Evolutionary conservation across 2,329 filamentous ascomycete species (phyloP), one percentile per base, ranked within the genome.

Genomic region (Hawksworthiomyces lignivorus): DNA sequence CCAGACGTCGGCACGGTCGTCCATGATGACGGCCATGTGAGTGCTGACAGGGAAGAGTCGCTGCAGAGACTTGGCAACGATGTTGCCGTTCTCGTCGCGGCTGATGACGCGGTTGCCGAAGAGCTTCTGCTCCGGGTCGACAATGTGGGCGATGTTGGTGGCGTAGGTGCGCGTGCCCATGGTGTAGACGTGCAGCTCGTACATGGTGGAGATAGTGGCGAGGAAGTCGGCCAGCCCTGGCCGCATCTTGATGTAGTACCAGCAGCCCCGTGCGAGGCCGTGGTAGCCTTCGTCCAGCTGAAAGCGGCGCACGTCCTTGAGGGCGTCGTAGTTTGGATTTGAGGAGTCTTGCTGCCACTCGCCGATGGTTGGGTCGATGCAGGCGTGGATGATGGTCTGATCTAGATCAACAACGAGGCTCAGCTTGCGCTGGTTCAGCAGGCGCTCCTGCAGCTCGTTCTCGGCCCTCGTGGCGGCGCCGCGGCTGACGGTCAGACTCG

Each of bases 101-200:
- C 90, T 97, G 56, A 98, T 84, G 54, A 98, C 89, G 42, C 92
- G 80, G 62, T 96, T 89, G 29, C 86, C 90, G 60, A 98, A 98
- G 9, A 95, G 78, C 58, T 83, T 89, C 50, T 82, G 78, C 26
- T 90, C 80, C 0, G 90, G 90, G 56, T 98, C 92, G 48, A 98
- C 85, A 48, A 98, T 90, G 52, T 84, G 83, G 28, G 88, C 88
- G 53, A 98, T 94, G 47, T 87, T 84, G 52, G 89, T 74, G 9
- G 92, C 92, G 58, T 98, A 98, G n/a, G 90, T 87, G 49, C 92
- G 79, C 18, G 92, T 98, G 43, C 90, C 92, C 92, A 98, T 98
- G 32, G 92, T 98, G 68, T 98, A 98, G 49, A 98, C 90, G 60
- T 98, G 92, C 56, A 97, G 71, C 65, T 98, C 92, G 64, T 92